Evolutionary conservation across 1,284 basidiomycete genomes (phyloP).

Genomic region (Cryptococcus hybrid): DNA sequence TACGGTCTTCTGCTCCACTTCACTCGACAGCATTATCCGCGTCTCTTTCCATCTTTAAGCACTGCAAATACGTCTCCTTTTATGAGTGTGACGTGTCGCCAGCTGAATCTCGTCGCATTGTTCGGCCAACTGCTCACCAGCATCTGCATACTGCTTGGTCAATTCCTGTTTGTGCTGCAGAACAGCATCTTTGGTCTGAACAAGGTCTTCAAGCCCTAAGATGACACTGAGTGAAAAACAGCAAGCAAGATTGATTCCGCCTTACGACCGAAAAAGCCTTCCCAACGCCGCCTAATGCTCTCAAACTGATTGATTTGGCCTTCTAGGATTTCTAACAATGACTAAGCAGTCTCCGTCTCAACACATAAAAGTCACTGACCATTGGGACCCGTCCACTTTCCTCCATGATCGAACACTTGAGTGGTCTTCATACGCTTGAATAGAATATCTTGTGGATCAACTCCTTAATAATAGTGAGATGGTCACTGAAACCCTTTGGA

Average conservation of each 20-base stretch:
- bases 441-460: constrained; percentile 3
- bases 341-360: background rate
- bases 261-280: constrained; percentile 1
- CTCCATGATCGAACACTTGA: background rate
- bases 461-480: background rate
- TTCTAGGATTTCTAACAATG: background rate
- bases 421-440: background rate
- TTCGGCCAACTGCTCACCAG: constrained; percentile 9
- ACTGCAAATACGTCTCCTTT: background rate
- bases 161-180: constrained; percentile 11
- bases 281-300: background rate
- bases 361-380: background rate
- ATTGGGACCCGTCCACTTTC: background rate
- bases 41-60: background rate
- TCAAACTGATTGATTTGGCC: background rate
- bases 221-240: no score
- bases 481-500: constrained; percentile 1
- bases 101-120: constrained; percentile 12
- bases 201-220: constrained; percentile 5
- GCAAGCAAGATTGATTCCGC: background rate
- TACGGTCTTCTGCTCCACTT: no score
- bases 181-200: constrained; percentile 9
- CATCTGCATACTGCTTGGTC: constrained; percentile 14
- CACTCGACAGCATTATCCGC: no score
- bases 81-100: constrained; percentile 7